Percentiles rank a stretch among this genome's conserved stretches.
Conservation (phyloP, 257 asterid species). For the Fraxinus pennsylvanica region DNA sequence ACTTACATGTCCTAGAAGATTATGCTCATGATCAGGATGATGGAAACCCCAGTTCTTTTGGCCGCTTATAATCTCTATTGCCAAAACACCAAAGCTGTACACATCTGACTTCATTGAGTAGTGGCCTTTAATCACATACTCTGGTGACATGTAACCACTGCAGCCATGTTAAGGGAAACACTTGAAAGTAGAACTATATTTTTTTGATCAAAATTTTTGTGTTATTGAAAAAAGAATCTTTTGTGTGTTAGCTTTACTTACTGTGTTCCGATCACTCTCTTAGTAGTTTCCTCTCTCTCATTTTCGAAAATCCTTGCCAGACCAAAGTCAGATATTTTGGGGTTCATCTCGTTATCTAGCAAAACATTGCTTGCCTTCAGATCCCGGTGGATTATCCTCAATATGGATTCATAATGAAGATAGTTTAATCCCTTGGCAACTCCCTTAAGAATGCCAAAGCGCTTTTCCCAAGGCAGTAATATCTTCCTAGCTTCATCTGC, state of each 20-base stretch:
- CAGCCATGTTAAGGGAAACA: background rate
- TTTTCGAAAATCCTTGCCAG: constrained; percentile 36
- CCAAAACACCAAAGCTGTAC: constrained; percentile 45
- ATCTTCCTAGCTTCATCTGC: constrained; percentile 27
- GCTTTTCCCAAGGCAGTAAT: constrained; percentile 30
- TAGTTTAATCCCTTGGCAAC: constrained; percentile 44
- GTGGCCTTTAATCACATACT: constrained; percentile 36
- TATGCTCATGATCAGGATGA: constrained; percentile 38
- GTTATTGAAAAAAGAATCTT: background rate
- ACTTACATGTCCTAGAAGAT: constrained; percentile 33
- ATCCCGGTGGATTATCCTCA: constrained; percentile 48
- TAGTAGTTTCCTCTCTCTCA: constrained; percentile 31
- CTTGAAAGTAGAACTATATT: background rate
- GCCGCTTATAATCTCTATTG: constrained; percentile 40
- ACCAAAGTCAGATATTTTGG: constrained; percentile 50
- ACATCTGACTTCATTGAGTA: constrained; percentile 47
- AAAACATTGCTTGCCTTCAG: constrained; percentile 47
- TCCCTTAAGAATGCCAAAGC: constrained; percentile 40
- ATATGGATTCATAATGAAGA: constrained; percentile 45
- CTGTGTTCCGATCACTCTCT: constrained; percentile 45
- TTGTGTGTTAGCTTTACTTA: constrained; percentile 16
- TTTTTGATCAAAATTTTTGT: too few relatives aligned
- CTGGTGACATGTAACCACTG: constrained; percentile 60
- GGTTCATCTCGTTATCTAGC: constrained; percentile 46
- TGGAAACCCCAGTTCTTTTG: constrained; percentile 39